These are phyloP conservation scores for Colletotrichum truncatum DNA, from an alignment of 2,329 filamentous ascomycete species.

Conservation along the genomic window DNA sequence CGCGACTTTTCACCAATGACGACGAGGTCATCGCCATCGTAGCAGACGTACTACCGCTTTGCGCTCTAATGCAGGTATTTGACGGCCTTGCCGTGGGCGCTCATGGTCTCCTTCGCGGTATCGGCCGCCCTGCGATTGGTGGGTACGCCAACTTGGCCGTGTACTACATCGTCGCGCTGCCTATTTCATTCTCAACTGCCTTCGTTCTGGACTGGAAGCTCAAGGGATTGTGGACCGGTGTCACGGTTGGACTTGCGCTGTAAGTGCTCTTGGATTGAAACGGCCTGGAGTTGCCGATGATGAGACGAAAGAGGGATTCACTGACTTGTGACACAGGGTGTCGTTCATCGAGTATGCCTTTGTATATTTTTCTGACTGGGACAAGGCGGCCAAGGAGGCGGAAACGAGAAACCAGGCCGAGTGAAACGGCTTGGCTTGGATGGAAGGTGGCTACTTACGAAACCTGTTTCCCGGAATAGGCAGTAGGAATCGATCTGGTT, in stretches of 20 bases:
- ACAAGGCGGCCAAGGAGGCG: slow-evolving; percentile 61
- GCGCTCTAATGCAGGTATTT: slow-evolving; percentile 89
- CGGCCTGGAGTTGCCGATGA: slow-evolving; percentile 16
- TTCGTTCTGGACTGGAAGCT: slow-evolving; percentile 83
- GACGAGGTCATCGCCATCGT: slow-evolving; percentile 74
- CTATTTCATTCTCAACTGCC: slow-evolving; percentile 80
- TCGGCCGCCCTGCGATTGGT: slow-evolving; percentile 89
- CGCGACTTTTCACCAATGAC: slow-evolving; percentile 81
- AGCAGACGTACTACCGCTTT: slow-evolving; percentile 77
- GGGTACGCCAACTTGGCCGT: slow-evolving; percentile 87
- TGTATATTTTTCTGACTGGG: slow-evolving; percentile 61
- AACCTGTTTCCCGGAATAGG: not conserved
- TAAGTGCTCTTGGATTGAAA: slow-evolving; percentile 49
- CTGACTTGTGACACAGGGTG: slow-evolving; percentile 48
- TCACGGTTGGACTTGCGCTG: slow-evolving; percentile 76
- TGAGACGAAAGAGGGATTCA: not conserved
- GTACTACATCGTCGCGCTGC: slow-evolving; percentile 88
- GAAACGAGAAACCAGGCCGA: slow-evolving; percentile 53
- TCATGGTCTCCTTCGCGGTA: slow-evolving; percentile 85
- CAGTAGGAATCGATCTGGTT: not conserved
- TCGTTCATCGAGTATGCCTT: slow-evolving; percentile 63
- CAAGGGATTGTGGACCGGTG: slow-evolving; percentile 82
- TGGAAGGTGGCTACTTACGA: not conserved
- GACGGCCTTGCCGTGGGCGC: slow-evolving; percentile 83
- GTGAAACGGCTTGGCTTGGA: slow-evolving; percentile 47